Conservation (phyloP, 257 asterid species). For the Solanum appendiculatum region DNA sequence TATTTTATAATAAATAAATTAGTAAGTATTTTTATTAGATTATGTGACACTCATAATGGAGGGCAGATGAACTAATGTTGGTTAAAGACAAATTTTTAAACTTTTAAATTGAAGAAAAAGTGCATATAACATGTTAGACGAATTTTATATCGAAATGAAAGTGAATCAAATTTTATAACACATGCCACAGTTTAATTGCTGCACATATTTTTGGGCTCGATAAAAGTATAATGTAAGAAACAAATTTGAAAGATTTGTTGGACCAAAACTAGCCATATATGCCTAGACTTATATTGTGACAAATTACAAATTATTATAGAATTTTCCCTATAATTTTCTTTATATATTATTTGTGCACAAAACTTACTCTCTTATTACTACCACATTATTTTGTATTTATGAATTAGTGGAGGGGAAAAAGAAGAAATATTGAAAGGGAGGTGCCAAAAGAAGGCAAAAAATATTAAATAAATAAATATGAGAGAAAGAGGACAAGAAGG, state of each 20-base stretch:
- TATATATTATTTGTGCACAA: not conserved
- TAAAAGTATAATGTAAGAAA: not conserved
- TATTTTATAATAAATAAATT: not conserved
- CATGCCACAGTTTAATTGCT: too few species aligned
- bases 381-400: not conserved
- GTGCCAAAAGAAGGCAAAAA: not conserved
- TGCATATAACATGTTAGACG: not conserved
- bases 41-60: not conserved
- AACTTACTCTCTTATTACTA: not conserved
- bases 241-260: not conserved
- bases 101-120: too few species aligned
- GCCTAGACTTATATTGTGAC: not conserved
- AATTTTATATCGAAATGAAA: too few species aligned
- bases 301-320: not conserved
- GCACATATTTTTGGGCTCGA: not conserved
- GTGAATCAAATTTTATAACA: too few species aligned
- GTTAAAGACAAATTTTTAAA: too few species aligned
- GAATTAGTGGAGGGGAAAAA: not conserved
- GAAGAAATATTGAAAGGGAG: not conserved
- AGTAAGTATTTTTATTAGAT: not conserved
- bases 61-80: too few species aligned
- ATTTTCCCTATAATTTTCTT: not conserved
- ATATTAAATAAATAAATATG: not conserved
- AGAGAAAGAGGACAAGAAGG: not conserved
- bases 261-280: too few species aligned